phyloP scores from a whole-genome alignment of 108 stramenopile genomes.

The Nitzschia palea region DNA sequence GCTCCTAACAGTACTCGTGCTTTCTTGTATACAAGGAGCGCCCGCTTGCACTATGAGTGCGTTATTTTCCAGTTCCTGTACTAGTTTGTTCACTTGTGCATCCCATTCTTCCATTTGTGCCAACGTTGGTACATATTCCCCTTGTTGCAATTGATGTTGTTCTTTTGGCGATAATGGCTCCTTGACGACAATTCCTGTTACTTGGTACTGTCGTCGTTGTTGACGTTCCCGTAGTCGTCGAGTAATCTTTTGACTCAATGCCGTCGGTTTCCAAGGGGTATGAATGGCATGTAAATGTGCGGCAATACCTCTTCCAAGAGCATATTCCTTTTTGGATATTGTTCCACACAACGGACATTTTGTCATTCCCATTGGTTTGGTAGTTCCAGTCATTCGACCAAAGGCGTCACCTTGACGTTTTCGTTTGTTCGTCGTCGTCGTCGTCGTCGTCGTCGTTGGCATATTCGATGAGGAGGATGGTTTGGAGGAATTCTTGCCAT shows the following conservation, averaged over 20 bases:
- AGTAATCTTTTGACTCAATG: conserved; percentile 43
- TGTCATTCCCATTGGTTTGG: conserved; percentile 35
- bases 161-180: not conserved
- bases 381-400: not conserved
- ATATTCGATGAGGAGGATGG: no score
- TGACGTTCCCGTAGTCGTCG: conserved; percentile 33
- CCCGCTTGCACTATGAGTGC: no score
- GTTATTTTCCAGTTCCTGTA: conserved; percentile 41
- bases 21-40: not conserved
- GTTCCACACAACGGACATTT: conserved; percentile 54
- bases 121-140: conserved; percentile 53
- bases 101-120: conserved; percentile 66
- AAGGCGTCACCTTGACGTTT: conserved; percentile 8
- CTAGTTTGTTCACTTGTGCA: conserved; percentile 55
- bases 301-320: conserved; percentile 74
- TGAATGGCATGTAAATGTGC: conserved; percentile 82
- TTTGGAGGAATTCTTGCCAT: no score
- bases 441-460: no score
- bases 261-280: conserved; percentile 84
- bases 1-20: no score
- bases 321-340: conserved; percentile 53
- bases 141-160: not conserved
- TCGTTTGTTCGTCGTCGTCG: no score
- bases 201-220: not conserved
- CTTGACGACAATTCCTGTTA: not conserved